A percentile compares a stretch with the other conserved stretches of the same genome.
Evolutionary conservation across 805 yeast species (phyloP).

Genomic region (Lipomyces kockii): DNA sequence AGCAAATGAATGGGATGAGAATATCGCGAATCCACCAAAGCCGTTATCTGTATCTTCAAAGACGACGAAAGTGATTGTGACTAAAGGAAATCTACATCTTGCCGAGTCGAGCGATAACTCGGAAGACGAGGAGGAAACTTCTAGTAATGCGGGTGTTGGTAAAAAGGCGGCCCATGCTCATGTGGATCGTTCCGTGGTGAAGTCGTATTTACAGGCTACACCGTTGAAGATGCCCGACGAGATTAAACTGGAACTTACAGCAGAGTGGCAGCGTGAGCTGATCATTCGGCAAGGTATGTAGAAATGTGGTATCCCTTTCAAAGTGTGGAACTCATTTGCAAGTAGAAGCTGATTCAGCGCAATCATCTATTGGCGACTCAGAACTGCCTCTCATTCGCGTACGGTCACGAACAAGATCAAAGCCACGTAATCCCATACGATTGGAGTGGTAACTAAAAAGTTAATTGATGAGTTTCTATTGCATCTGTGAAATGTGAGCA

Average conservation of each 20-base stretch:
- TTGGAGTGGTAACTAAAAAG: constrained; percentile 10
- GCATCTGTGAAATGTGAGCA: not conserved
- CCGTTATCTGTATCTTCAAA: not conserved
- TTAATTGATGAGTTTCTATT: not conserved
- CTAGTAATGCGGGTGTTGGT: constrained; percentile 1
- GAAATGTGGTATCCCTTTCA: not conserved
- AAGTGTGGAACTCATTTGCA: not conserved
- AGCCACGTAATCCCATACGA: constrained; percentile 11
- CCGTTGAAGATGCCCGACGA: constrained; percentile 3
- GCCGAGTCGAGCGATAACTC: constrained; percentile 6
- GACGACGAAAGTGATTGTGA: not conserved
- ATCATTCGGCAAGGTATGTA: constrained; percentile 21
- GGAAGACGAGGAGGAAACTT: constrained; percentile 9
- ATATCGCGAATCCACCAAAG: constrained; percentile 20
- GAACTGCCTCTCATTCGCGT: constrained; percentile 22
- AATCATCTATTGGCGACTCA: constrained; percentile 24
- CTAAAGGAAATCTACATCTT: constrained; percentile 7
- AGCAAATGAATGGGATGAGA: constrained; percentile 10
- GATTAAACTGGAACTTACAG: constrained; percentile 13
- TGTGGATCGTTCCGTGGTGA: constrained; percentile 11
- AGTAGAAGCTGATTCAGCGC: constrained; percentile 14
- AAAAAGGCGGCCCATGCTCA: not conserved
- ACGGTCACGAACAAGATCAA: not conserved
- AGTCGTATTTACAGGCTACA: not conserved
- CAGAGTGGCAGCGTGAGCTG: constrained; percentile 25